Percentiles rank a stretch among this genome's conserved stretches.
These are phyloP conservation scores for Nothophoma quercina DNA, from an alignment of 2,329 filamentous ascomycete species.

Conservation along the genomic window DNA sequence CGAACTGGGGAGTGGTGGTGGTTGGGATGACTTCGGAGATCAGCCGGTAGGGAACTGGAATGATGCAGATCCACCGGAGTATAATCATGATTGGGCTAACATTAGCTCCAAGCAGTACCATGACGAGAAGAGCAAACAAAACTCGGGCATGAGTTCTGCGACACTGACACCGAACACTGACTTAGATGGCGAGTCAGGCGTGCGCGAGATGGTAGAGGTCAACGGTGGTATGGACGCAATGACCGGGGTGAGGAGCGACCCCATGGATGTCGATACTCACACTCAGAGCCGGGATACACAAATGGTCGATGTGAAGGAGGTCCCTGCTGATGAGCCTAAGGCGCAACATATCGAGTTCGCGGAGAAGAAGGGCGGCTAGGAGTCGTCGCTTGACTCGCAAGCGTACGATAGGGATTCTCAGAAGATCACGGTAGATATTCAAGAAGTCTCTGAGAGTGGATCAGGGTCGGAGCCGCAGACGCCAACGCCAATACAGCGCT, in stretches of 20 bases:
- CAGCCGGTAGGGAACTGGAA: slow-evolving; percentile 30
- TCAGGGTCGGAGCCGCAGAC: no score
- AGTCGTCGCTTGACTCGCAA: neutral
- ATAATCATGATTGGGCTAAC: slow-evolving; percentile 32
- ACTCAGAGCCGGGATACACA: slow-evolving; percentile 26
- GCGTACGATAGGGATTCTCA: neutral
- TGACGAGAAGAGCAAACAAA: slow-evolving; percentile 17
- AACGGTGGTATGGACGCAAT: slow-evolving; percentile 32
- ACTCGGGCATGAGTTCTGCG: slow-evolving; percentile 32
- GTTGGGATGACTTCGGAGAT: slow-evolving; percentile 25
- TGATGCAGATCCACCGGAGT: slow-evolving; percentile 7
- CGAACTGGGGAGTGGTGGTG: slow-evolving; percentile 1
- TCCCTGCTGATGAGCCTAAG: slow-evolving; percentile 14
- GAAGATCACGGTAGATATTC: neutral
- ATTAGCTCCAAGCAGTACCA: slow-evolving; percentile 32
- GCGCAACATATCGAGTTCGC: slow-evolving; percentile 34
- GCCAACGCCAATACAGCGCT: neutral
- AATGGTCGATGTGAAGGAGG: slow-evolving; percentile 36
- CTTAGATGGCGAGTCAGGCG: slow-evolving; percentile 25
- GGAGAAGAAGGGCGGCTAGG: slow-evolving; percentile 36
- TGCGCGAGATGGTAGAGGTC: slow-evolving; percentile 38
- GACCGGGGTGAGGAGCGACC: slow-evolving; percentile 27
- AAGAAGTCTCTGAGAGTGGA: neutral
- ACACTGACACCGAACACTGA: slow-evolving; percentile 49
- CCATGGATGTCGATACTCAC: slow-evolving; percentile 17